Evolutionary conservation across 257 asterid species (phyloP), one percentile per base, ranked within the genome.

Genomic region (Solanum dulcamara): DNA sequence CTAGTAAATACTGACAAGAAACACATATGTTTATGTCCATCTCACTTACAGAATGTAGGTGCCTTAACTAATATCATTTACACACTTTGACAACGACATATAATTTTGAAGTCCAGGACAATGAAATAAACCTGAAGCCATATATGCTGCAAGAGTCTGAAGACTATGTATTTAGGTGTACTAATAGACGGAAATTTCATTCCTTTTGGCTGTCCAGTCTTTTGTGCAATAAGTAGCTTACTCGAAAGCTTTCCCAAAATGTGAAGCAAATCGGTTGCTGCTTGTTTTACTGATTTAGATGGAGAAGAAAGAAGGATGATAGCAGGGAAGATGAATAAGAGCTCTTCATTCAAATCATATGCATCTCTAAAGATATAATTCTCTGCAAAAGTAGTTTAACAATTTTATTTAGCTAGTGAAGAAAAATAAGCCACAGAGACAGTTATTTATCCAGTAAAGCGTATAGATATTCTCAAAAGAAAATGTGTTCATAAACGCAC

Each of bases 291-390:
- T 68, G 89, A 89, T 88, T 86, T 91, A 85, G 94, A 92, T 86
- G 99, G 97, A 85, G 97, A 95, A 48, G 98, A 92, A 66, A 92
- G 92, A 88, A 97, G 93, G 85, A 92, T 95, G 89, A 95, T 92
- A 87, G 93, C 93, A 53, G 99, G 99, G 86, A 97, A 94, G 85
- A 97, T 92, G 91, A 92, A 93, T 84, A 97, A 79, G 80, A 97
- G 94, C 88, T 93, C 99, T 91, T 91, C 98, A 81, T 84, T 83
- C 86, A 93, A 87, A 81, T 88, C 90, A 90, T 91, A 92, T 37
- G 91, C 74, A 77, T 89, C 85, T 82, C 88, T 89, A 85, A 87
- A 87, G 79, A 81, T 71, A 62, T 24, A n/a, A 62, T 86, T 26
- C 84, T 88, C 99, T 96, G 97, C 89, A 92, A 88, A 90, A 88